phyloP scores from a whole-genome alignment of 2,329 filamentous ascomycete species.

The Chrysosporium keratinophilum region DNA sequence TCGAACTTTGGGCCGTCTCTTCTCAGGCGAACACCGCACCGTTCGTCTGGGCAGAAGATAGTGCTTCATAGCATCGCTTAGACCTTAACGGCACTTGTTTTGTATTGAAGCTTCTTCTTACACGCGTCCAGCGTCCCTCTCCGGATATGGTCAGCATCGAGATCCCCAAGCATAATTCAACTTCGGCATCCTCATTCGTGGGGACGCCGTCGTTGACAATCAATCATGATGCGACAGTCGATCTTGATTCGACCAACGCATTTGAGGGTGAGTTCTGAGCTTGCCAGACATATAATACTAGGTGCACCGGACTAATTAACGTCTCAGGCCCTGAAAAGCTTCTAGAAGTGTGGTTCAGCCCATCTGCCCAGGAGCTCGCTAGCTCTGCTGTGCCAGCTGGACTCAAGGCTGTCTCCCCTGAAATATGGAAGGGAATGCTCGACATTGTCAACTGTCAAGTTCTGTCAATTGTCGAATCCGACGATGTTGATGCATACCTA shows the following conservation, averaged over 20 bases:
- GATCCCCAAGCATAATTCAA: conserved; percentile 69
- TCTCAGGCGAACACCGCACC: conserved; percentile 84
- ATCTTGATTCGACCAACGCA: conserved; percentile 88
- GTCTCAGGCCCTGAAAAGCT: conserved; percentile 79
- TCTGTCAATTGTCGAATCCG: conserved; percentile 82
- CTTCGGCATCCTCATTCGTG: conserved; percentile 64
- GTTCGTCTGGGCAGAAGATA: conserved; percentile 97
- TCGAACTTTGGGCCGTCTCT: conserved; percentile 73
- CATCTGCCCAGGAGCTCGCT: conserved; percentile 63
- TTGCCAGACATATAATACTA: not conserved
- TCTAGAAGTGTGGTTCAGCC: conserved; percentile 94
- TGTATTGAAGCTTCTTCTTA: not conserved
- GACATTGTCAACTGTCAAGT: conserved; percentile 99
- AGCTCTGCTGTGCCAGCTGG: conserved; percentile 60
- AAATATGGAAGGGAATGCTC: conserved; percentile 92
- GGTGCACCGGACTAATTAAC: conserved; percentile 18
- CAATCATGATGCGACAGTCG: conserved; percentile 86
- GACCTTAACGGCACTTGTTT: conserved; percentile 18
- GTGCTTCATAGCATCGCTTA: conserved; percentile 56
- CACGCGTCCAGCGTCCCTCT: conserved; percentile 11
- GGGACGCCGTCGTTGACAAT: conserved; percentile 87
- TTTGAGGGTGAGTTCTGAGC: conserved; percentile 62
- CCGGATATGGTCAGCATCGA: conserved; percentile 74
- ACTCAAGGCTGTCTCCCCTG: conserved; percentile 71
- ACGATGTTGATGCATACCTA: conserved; percentile 90